phyloP scores from a whole-genome alignment of 129 eudicot species.

The Pittosporum tobira region DNA sequence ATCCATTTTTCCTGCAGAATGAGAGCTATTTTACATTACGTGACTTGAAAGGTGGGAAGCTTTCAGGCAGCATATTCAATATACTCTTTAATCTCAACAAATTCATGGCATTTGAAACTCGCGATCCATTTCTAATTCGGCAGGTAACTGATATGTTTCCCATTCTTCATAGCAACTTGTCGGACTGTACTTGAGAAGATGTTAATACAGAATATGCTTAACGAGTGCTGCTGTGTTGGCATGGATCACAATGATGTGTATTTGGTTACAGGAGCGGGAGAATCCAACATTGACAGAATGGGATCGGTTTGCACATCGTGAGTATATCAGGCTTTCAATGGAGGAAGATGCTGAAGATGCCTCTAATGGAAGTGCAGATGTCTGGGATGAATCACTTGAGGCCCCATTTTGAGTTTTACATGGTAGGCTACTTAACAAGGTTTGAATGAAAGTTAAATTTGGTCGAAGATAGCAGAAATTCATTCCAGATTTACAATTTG shows the following conservation, averaged over 20 bases:
- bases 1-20: constrained; percentile 33
- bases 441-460: background rate
- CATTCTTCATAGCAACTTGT: background rate
- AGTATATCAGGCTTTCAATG: constrained; percentile 77
- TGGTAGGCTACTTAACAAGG: constrained; percentile 26
- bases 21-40: constrained; percentile 65
- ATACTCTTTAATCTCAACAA: constrained; percentile 93
- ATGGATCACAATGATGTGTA: background rate
- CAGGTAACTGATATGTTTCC: constrained; percentile 39
- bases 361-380: constrained; percentile 83
- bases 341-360: constrained; percentile 84
- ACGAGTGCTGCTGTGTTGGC: background rate
- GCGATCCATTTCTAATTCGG: constrained; percentile 95
- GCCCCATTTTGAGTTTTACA: constrained; percentile 60
- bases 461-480: background rate
- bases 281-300: constrained; percentile 95
- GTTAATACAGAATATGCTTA: background rate
- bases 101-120: constrained; percentile 96
- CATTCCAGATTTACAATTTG: too few species aligned
- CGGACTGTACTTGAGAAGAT: background rate
- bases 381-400: constrained; percentile 85
- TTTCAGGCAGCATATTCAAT: constrained; percentile 86
- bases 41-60: constrained; percentile 79
- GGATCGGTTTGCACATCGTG: constrained; percentile 99
- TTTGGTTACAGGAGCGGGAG: constrained; percentile 76